Evolutionary conservation across 495 filamentous ascomycete species (phyloP), one percentile per base, ranked within the genome.

Genomic region (Penicillium argentinense): DNA sequence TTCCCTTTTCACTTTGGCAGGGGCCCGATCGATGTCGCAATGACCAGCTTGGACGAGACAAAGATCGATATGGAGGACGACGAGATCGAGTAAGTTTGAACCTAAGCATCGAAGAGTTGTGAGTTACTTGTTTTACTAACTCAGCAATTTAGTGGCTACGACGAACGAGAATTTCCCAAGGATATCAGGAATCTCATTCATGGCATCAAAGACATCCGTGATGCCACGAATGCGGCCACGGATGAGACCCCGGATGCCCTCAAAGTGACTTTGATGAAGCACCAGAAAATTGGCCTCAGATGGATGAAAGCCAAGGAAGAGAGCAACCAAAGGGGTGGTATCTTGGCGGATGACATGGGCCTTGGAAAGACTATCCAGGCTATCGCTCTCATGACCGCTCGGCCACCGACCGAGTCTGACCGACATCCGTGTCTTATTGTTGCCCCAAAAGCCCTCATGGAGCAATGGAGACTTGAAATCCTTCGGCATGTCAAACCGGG

Each of bases 361-460:
- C 75, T 98, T 8, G 93, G 93, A 16, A 98, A 98, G 71, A 98
- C 93, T 2, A 86, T 98, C 37, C 87, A 91, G 51, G 82, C 89
- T 12, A 74, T 98, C 17, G 84, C 93, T 2, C 76, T 98, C 24
- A 87, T 98, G 50, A 75, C 92, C 1, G 78, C 82, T n/a, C 75
- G 82, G 19, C 82, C 78, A 11, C 84, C 89, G 0, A 55, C 65
- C 1, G 78, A 91, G 57, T 69, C 67, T n/a, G 56, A 69, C 7
- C 73, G 78, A 44, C 88, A 91, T 70, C 91, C 93, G 1, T 93
- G 86, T 7, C 70, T 98, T 30, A 91, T 98, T 37, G 75, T 98
- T 33, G 87, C 86, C 5, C 93, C 93, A 0, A 86, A 96, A 19
- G 84, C 91, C 2, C 69, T 98, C 18, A 77, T 96, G 63, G 85